Evolutionary conservation across 2,329 filamentous ascomycete species (phyloP).

Genomic region (Stagonosporopsis rhizophila): DNA sequence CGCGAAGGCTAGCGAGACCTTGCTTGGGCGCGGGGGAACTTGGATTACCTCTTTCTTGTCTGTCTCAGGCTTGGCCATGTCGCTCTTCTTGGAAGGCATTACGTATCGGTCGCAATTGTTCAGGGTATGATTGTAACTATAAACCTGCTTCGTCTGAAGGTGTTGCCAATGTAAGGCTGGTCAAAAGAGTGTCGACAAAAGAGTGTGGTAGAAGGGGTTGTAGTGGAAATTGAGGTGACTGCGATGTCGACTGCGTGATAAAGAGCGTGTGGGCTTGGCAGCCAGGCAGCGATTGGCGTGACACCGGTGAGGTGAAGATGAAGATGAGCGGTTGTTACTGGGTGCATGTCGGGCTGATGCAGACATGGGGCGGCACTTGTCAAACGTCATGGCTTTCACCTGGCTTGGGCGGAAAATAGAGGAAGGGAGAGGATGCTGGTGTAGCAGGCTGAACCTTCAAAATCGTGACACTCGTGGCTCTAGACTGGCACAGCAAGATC

Average conservation of each 20-base stretch:
- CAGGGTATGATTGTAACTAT: background rate
- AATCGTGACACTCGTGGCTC: constrained; percentile 3
- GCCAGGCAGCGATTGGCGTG: constrained; percentile 1
- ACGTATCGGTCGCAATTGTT: background rate
- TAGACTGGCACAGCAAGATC: background rate
- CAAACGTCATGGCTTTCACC: constrained; percentile 14
- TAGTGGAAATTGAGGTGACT: constrained; percentile 1
- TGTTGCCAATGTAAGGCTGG: background rate
- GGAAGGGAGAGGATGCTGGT: constrained; percentile 14
- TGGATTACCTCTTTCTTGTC: background rate
- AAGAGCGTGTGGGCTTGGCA: constrained; percentile 14
- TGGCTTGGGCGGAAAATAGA: background rate
- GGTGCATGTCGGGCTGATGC: background rate
- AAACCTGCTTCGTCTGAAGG: background rate
- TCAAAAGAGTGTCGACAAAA: constrained; percentile 9
- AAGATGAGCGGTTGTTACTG: background rate
- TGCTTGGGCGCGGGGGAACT: background rate
- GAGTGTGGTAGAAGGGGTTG: constrained; percentile 3
- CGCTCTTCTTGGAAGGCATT: background rate
- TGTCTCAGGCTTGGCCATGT: constrained; percentile 3
- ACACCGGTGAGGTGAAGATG: constrained; percentile 20
- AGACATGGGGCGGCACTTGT: constrained; percentile 2
- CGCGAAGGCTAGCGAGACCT: constrained; percentile 3
- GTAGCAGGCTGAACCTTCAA: constrained; percentile 10
- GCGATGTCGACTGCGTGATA: background rate